Evolutionary conservation across 352 stramenopile genomes (phyloP).

Genomic region (Elongisporangium senticosum): DNA sequence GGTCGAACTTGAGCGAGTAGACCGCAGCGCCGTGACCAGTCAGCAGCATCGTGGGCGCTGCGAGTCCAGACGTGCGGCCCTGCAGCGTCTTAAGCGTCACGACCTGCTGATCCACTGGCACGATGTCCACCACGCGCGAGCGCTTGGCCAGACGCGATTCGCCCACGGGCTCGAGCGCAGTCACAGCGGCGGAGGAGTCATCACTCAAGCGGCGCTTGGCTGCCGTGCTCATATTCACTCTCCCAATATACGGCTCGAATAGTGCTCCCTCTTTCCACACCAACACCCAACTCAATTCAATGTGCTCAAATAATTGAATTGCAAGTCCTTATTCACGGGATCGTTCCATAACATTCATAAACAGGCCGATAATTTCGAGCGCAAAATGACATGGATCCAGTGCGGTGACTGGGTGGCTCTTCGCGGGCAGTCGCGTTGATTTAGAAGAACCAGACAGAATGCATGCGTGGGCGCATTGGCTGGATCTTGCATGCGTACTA

Average conservation of each 20-base stretch:
- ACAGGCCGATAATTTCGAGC: not conserved
- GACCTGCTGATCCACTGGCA: conserved; percentile 58
- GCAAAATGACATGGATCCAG: not conserved
- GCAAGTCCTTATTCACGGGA: not conserved
- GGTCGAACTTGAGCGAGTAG: conserved; percentile 79
- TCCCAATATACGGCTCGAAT: not conserved
- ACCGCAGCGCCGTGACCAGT: conserved; percentile 67
- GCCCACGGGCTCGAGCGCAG: conserved; percentile 19
- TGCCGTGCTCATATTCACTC: conserved; percentile 4
- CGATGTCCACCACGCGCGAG: conserved; percentile 63
- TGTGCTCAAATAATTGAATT: not conserved
- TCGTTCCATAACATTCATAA: not conserved
- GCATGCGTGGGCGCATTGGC: not conserved
- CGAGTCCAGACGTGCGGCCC: conserved; percentile 59
- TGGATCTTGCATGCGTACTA: not conserved
- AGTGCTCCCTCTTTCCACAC: not conserved
- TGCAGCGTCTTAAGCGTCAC: conserved; percentile 43
- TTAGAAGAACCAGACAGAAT: not conserved
- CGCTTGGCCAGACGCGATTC: conserved; percentile 53
- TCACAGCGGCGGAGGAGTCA: conserved; percentile 13
- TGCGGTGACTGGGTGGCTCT: not conserved
- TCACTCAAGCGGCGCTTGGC: conserved; percentile 20
- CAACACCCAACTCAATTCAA: not conserved
- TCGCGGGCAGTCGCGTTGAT: not conserved
- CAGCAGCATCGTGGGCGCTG: conserved; percentile 75